Evolutionary conservation across 2,329 filamentous ascomycete genomes (phyloP), one percentile per base, ranked within the genome.

Genomic region (Tolypocladium guangdongense): DNA sequence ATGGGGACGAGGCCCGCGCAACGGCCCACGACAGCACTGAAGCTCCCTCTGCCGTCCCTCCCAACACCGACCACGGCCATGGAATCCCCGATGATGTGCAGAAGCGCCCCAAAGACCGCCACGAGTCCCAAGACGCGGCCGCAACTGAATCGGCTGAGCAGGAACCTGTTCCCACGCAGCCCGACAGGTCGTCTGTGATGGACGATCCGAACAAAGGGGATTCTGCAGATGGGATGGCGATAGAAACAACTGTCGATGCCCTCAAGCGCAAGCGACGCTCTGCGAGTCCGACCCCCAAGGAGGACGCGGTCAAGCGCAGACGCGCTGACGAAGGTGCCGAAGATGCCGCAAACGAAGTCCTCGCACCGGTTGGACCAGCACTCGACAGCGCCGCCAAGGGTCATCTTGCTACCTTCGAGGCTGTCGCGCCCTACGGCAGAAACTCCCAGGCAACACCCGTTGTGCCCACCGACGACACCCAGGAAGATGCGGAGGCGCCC

Each of bases 231-330:
- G 53, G 49, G 39, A 54, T 58, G 12, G 55, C 63, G 10, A 27
- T 33, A 22, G 54, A 56, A 35, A 36, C 54, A 7, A 30, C 51
- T 14, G 47, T 46, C 57, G 82, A 84, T 59, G 72, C 72, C 41
- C 80, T 80, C 60, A 87, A 85, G 67, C 77, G 84, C 56, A 88
- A 87, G 66, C 80, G 83, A 60, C 77, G 83, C 60, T 88, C 83
- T 45, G 74, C 75, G 53, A 87, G 77, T 54, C 84, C 84, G 37
- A 72, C 78, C 22, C 79, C 79, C 10, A 76, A 74, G 11, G 69
- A 73, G 27, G 75, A 81, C 54, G 76, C 79, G 16, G 67, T 76
- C 49, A 73, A 75, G 46, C 72, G 71, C 50, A 86, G 86, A 64
- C 81, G 78, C 56, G 69, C 74, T 6, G 30, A 49, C 7, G 45